phyloP scores from a whole-genome alignment of 495 filamentous ascomycete genomes.

The Tuber aestivum region DNA sequence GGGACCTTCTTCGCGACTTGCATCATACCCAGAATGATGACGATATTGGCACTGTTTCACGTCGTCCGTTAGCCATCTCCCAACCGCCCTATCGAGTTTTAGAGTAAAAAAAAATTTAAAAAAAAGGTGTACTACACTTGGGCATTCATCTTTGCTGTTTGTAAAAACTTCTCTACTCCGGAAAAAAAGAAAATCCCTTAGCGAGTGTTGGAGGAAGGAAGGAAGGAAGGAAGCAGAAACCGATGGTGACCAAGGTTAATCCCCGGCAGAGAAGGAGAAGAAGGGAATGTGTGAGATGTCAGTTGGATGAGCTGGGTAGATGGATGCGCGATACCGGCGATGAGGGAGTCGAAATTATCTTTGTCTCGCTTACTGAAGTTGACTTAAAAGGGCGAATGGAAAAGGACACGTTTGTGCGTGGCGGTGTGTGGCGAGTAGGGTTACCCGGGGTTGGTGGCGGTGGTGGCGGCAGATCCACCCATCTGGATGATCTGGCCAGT shows the following conservation, averaged over 20 bases:
- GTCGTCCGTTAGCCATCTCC: slow-evolving; percentile 4
- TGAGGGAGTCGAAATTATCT: neutral
- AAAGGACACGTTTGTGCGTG: slow-evolving; percentile 4
- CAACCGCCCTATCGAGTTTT: neutral
- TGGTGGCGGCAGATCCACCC: neutral
- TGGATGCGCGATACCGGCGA: neutral
- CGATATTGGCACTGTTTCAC: slow-evolving; percentile 71
- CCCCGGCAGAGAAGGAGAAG: neutral
- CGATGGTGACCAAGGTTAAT: neutral
- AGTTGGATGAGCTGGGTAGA: neutral
- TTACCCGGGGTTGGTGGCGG: neutral
- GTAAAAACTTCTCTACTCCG: neutral
- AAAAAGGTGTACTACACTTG: slow-evolving; percentile 32
- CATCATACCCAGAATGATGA: slow-evolving; percentile 96
- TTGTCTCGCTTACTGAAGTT: neutral
- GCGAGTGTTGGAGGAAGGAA: neutral
- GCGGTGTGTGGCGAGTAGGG: neutral
- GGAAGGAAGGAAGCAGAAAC: neutral
- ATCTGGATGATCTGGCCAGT: neutral
- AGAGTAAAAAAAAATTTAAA: slow-evolving; percentile 7
- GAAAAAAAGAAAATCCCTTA: neutral
- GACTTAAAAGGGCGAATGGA: neutral
- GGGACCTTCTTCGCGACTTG: slow-evolving; percentile 92
- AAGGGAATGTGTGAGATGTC: neutral
- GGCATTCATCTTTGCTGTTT: slow-evolving; percentile 29